Evolutionary conservation across 768 basidiomycete species (phyloP), one percentile per base, ranked within the genome.

Genomic region (Russula dissimulans): DNA sequence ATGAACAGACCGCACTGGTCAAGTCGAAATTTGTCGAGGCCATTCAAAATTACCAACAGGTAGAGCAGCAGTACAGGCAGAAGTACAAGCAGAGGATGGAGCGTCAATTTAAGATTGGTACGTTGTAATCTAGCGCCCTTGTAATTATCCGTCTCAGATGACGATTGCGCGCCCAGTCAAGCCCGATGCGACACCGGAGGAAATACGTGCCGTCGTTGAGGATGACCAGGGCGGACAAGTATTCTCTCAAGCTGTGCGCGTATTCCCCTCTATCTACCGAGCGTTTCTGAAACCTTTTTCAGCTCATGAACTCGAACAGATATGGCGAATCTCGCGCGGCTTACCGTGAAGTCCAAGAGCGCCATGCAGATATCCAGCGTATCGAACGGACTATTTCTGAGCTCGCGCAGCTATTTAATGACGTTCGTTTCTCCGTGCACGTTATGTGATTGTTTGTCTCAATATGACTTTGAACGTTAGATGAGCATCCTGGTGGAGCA

Each of bases 401-500:
- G 74, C 82, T 98, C 47, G 95, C 93, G 10, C 92, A 95, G 69
- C 78, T 99, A 67, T 97, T 97, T 78, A 93, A 93, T 70, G 95
- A 99, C 70, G 91, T 92, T 57, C 45, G 85, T 76, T 5, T n/a
- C 39, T 44, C 26, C 43, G 10, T 47, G 22, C 50, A 6, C 45
- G 11, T 44, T 48, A 7, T 11, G n/a, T 22, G 45, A 44, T 56
- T 53, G 42, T 54, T 52, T 41, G 31, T 2, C 55, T 54, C 55
- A 49, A 12, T 42, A 39, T 12, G 22, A 11, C 6, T 26, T 18
- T 0, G 44, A 45, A 31, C 17, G 51, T 48, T 54, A 94, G 89
- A 97, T 97, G 94, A 89, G 89, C 64, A 85, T 95, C 64, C 78
- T 95, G 59, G 92, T 97, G 26, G 93, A 94, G 68, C 91, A 97